Base-by-base conservation (phyloP, 2,329 filamentous ascomycete genomes). In the Colletotrichum viniferum region DNA sequence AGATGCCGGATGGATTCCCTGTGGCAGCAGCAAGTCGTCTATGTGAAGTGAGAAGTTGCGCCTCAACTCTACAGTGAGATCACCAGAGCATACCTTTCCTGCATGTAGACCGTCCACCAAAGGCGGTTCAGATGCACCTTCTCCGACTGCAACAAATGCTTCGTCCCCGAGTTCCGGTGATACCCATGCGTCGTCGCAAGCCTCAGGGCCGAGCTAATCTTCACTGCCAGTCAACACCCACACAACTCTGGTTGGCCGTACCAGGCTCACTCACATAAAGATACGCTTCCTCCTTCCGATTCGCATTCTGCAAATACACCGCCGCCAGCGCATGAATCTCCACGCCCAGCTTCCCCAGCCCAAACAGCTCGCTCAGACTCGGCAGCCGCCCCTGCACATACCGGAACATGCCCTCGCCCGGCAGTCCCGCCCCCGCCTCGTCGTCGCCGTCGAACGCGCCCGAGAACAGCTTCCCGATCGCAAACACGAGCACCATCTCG, bases 31-130 rank as follows among this genome's bases (percentile, higher is more conserved):
- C 76, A 16, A 77, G 76, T 61, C 76, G 66, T 55, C 76, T 77
- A 16, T 5, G 10, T n/a, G 43, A 6, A 5, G 2, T n/a, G 9
- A 36, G n/a, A 7, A 24, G n/a, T 7, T 4, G 34, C 1, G 13
- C 3, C 10, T 18, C 28, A 13, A 2, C 1, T 16, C 10, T 21
- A 14, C 7, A n/a, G n/a, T n/a, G 13, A 5, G 21, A 13, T 7
- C 8, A 2, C 8, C 7, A 18, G 13, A 10, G n/a, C 18, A 24
- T 30, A 74, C 76, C 76, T 74, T 36, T 77, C 76, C 18, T 77
- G 76, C 76, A 77, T 77, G 7, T 77, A 77, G 4, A 77, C 69
- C 2, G 76, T 77, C 76, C 76, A 77, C 76, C 74, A 77, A 4
- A 77, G 61, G 2, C 76, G 62, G n/a, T 77, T 76, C 21, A 76